Base-by-base conservation (phyloP, 2,329 filamentous ascomycete species). In the Epichloe gansuensis region DNA sequence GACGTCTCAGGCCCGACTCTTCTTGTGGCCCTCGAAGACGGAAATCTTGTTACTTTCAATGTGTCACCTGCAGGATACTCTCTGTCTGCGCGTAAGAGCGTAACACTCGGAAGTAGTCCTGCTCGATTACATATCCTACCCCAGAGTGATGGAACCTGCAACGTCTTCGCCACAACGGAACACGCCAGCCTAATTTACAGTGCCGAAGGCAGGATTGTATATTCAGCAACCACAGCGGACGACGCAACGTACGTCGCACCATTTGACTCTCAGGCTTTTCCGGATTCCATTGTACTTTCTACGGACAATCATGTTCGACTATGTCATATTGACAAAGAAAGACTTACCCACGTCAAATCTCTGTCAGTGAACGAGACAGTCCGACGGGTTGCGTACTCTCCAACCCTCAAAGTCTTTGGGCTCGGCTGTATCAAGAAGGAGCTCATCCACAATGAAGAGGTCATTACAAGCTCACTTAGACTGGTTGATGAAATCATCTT, bases 121-220 rank as follows among this genome's bases (percentile, higher is more conserved):
- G 87, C 91, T 2, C 82, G 81, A 13, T 83, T 98, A 60, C 86
- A 91, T 54, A 75, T 86, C 23, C 71, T 98, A 2, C 88, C 90
- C 0, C 79, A 84, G 49, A 74, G 74, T 1, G 73, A 83, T 47
- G 80, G 78, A 0, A 71, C 88, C 0, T 86, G 78, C 64, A 94
- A 87, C 60, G 83, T 98, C 0, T 95, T 98, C 65, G 89, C 90
- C 0, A 95, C 89, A 0, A 95, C 90, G 53, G 93, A 98, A 62
- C 89, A 96, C 63, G 88, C 93, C 0, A 96, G 88, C 57, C 70
- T 98, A 52, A 95, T 98, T 48, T 96, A 98, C 64, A 87, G 86
- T 8, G 83, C 84, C 0, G 90, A 96, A 63, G 88, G 87, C 1
- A 80, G 91, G 23, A 85, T 96, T 42, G 82, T 95, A 1, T 98